These are phyloP conservation scores for Agrocybe pediades DNA, from an alignment of 768 basidiomycete species.

Conservation along the genomic window DNA sequence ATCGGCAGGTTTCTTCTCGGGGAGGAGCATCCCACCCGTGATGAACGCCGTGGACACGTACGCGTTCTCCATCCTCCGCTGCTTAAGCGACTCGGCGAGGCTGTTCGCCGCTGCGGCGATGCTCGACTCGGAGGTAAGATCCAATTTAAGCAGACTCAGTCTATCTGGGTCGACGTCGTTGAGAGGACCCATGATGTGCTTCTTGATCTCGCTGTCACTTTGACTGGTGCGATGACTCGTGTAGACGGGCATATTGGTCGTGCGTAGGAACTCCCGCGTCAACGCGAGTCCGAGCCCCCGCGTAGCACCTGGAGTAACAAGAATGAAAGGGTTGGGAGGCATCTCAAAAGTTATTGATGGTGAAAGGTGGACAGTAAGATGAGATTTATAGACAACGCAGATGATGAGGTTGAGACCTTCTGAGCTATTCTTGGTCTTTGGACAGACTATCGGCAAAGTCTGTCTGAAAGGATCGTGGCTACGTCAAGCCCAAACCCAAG, in stretches of 20 bases:
- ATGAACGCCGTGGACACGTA: slow-evolving; percentile 58
- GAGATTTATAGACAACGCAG: background rate
- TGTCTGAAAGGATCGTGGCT: background rate
- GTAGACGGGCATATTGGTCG: slow-evolving; percentile 52
- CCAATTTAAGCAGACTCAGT: slow-evolving; percentile 48
- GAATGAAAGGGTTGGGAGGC: slow-evolving; percentile 44
- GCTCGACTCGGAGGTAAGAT: slow-evolving; percentile 52
- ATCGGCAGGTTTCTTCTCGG: slow-evolving; percentile 56
- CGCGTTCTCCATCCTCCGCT: slow-evolving; percentile 26
- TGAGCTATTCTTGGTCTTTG: slow-evolving; percentile 1
- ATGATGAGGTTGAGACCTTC: slow-evolving; percentile 2
- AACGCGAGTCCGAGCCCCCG: slow-evolving; percentile 59
- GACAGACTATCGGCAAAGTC: background rate
- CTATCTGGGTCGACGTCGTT: slow-evolving; percentile 42
- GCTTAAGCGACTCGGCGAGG: slow-evolving; percentile 36
- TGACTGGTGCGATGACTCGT: slow-evolving; percentile 50
- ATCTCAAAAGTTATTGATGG: slow-evolving; percentile 6
- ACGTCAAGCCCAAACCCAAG: slow-evolving; percentile 5
- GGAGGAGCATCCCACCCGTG: slow-evolving; percentile 54
- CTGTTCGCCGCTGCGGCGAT: slow-evolving; percentile 48
- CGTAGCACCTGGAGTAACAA: slow-evolving; percentile 54
- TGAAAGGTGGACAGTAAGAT: background rate
- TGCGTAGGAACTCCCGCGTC: slow-evolving; percentile 52
- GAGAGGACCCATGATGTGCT: slow-evolving; percentile 44
- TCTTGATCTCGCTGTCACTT: slow-evolving; percentile 35